Conservation (phyloP, 2,329 filamentous ascomycete genomes). For the Aspergillus sojae region DNA sequence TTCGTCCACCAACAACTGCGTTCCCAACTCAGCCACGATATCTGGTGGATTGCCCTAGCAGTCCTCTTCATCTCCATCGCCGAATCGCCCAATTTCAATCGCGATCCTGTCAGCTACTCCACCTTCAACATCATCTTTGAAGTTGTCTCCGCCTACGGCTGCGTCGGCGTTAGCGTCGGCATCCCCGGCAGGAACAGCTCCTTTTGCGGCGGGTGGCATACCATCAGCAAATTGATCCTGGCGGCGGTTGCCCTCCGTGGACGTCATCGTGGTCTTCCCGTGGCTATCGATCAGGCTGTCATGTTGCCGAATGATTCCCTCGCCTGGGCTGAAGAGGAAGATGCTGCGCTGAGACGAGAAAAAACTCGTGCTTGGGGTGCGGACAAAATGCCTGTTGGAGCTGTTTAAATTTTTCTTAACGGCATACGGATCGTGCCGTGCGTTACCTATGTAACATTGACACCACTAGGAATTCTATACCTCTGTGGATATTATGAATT, state of each 20-base stretch:
- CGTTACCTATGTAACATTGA: background rate
- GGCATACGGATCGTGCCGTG: background rate
- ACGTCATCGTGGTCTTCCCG: slow-evolving; percentile 59
- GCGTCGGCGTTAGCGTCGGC: slow-evolving; percentile 63
- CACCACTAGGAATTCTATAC: background rate
- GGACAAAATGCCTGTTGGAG: slow-evolving; percentile 29
- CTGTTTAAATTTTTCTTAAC: slow-evolving; percentile 19
- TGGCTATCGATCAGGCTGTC: slow-evolving; percentile 58
- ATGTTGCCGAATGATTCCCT: slow-evolving; percentile 44
- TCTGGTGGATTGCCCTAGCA: slow-evolving; percentile 67
- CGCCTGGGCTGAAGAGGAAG: slow-evolving; percentile 47
- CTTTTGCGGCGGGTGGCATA: slow-evolving; percentile 58
- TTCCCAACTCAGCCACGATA: slow-evolving; percentile 67
- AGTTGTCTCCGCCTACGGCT: slow-evolving; percentile 57
- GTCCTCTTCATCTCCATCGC: slow-evolving; percentile 63
- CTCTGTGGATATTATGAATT: background rate
- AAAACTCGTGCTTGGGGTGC: slow-evolving; percentile 25
- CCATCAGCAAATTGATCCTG: slow-evolving; percentile 61
- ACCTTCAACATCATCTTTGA: slow-evolving; percentile 62
- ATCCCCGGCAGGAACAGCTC: slow-evolving; percentile 58
- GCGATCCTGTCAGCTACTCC: slow-evolving; percentile 56
- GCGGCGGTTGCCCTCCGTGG: slow-evolving; percentile 61
- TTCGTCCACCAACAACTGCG: slow-evolving; percentile 62
- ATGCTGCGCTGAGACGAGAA: slow-evolving; percentile 38
- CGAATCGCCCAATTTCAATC: slow-evolving; percentile 58